These are phyloP conservation scores for Auricularia auricula-judae DNA, from an alignment of 768 basidiomycete species.

Conservation along the genomic window DNA sequence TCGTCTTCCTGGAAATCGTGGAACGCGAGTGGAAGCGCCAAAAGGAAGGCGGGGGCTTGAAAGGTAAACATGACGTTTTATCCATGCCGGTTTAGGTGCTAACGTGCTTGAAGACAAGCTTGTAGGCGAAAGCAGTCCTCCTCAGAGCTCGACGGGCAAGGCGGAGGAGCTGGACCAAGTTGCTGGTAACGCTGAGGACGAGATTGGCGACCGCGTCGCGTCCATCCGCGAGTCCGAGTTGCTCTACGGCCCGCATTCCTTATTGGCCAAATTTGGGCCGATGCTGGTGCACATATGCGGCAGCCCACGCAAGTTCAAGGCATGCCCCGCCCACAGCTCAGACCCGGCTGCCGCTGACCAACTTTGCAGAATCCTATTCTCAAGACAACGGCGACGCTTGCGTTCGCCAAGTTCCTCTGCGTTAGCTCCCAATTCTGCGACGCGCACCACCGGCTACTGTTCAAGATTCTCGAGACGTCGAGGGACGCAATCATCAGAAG, in stretches of 20 bases:
- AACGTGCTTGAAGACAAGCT: background rate
- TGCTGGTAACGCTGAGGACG: slow-evolving; percentile 94
- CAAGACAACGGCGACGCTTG: slow-evolving; percentile 74
- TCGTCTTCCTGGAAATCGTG: slow-evolving; percentile 89
- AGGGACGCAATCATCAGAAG: slow-evolving; percentile 82
- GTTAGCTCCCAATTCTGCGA: slow-evolving; percentile 93
- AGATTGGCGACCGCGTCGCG: slow-evolving; percentile 88
- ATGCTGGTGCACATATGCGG: slow-evolving; percentile 86
- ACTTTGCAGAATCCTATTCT: slow-evolving; percentile 64
- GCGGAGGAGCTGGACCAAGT: slow-evolving; percentile 93
- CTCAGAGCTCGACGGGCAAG: slow-evolving; percentile 33
- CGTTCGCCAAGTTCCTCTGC: slow-evolving; percentile 94
- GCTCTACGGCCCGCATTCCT: slow-evolving; percentile 68
- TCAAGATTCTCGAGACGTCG: slow-evolving; percentile 89
- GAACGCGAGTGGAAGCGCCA: slow-evolving; percentile 95
- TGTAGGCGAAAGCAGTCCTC: slow-evolving; percentile 39
- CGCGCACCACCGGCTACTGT: slow-evolving; percentile 73
- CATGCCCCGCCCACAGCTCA: slow-evolving; percentile 18
- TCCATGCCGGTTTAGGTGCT: background rate
- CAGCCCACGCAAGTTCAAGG: slow-evolving; percentile 86
- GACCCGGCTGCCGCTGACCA: background rate
- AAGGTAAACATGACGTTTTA: slow-evolving; percentile 38
- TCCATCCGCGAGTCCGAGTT: slow-evolving; percentile 78
- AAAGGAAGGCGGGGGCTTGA: slow-evolving; percentile 63
- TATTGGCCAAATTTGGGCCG: slow-evolving; percentile 79